Evolutionary conservation across 1,284 basidiomycete genomes (phyloP), one percentile per base, ranked within the genome.

Genomic region (Moniliella sp.): DNA sequence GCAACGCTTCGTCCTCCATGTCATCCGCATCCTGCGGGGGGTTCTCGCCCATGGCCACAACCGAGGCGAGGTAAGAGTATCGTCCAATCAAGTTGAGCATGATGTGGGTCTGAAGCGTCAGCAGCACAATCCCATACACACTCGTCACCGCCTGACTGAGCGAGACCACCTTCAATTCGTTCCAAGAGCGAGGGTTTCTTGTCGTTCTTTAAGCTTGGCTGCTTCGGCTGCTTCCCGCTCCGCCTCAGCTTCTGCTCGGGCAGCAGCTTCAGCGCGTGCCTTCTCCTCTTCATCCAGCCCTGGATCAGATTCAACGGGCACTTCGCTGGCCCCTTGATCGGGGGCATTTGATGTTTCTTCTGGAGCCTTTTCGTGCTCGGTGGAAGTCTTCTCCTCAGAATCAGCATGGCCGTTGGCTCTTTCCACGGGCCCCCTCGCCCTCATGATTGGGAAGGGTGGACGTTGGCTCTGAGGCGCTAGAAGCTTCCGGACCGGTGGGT

Each of bases 31-130:
- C 31, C 15, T 14, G 10, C 13, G 25, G 10, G 3, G 15, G 19
- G 9, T 15, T 12, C 4, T 13, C 12, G 5, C 25, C 42, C 33
- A 48, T 65, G 39, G 74, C 67, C 5, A 72, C 55, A 2, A 86
- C 66, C 0, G 77, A 75, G 11, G 69, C 66, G 14, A 86, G 65
- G 48, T 88, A 88, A 50, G 77, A 75, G 18, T 69, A 67, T 1
- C 81, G 70, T n/a, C 78, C 80, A 34, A 88, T 71, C 4, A 84
- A 61, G 30, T 74, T 78, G 25, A 88, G 70, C 55, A 88, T 82
- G 16, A 81, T 67, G 31, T 75, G 70, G 1, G 80, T 83, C 42
- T 83, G 70, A 7, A 88, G 67, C 2, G 76, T 70, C 21, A 88
- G 70, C 16, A 88, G 69, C 14, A 76, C 75, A 25, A 74, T 70